Percentiles rank a stretch among this genome's conserved stretches.
These are phyloP conservation scores for Castanea sativa DNA, from an alignment of 306 rosid genomes.

Conservation along the genomic window DNA sequence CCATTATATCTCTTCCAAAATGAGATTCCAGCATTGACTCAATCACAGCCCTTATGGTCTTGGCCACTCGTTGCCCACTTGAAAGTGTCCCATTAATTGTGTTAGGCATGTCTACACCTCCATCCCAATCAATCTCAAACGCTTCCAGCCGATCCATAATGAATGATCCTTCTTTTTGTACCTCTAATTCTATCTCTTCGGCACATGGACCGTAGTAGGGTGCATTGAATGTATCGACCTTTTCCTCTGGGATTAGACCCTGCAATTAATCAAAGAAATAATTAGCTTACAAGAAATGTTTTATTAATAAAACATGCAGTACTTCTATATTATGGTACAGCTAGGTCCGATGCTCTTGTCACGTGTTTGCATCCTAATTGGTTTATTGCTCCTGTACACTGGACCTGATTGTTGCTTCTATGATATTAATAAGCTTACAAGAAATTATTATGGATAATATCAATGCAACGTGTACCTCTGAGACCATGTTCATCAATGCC, in stretches of 20 bases:
- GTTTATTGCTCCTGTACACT: too few relatives aligned
- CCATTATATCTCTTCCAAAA: constrained; percentile 53
- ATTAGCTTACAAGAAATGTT: background rate
- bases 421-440: background rate
- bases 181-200: constrained; percentile 44
- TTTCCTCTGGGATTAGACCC: constrained; percentile 62
- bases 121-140: constrained; percentile 63
- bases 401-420: too few relatives aligned
- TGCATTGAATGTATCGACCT: constrained; percentile 66
- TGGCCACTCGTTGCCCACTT: constrained; percentile 48
- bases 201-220: constrained; percentile 74
- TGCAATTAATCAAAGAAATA: background rate
- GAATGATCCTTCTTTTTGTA: constrained; percentile 68
- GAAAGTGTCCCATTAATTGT: background rate
- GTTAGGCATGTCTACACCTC: constrained; percentile 1
- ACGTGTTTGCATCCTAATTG: too few relatives aligned
- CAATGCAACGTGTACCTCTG: constrained; percentile 32
- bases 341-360: too few relatives aligned
- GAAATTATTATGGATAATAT: background rate
- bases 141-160: constrained; percentile 31
- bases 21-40: constrained; percentile 72
- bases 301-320: too few relatives aligned
- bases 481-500: constrained; percentile 55
- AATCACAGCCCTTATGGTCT: constrained; percentile 60
- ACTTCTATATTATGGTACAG: too few relatives aligned